These are phyloP conservation scores for Vigna mungo DNA, from an alignment of 306 rosid genomes.

Conservation along the genomic window DNA sequence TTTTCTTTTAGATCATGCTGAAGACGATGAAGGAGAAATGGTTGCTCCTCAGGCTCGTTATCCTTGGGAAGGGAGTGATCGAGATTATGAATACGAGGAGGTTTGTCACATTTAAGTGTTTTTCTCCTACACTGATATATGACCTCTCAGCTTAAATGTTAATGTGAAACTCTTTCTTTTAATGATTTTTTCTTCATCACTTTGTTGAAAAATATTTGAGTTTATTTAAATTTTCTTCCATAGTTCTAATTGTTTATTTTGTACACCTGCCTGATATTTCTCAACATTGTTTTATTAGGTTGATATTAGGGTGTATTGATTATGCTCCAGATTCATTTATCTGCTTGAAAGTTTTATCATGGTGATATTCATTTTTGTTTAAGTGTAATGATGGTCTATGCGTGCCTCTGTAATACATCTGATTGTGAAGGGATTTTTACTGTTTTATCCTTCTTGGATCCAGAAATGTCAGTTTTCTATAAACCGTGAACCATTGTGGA, in stretches of 20 bases:
- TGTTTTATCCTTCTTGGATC: slow-evolving; percentile 5
- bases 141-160: neutral
- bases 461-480: neutral
- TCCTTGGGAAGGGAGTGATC: slow-evolving; percentile 97
- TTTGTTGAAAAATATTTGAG: slow-evolving; percentile 7
- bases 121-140: neutral
- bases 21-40: slow-evolving; percentile 70
- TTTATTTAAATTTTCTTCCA: neutral
- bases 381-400: neutral
- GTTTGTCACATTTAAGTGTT: slow-evolving; percentile 44
- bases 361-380: neutral
- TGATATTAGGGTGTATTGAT: neutral
- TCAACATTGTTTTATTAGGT: neutral
- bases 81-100: slow-evolving; percentile 92
- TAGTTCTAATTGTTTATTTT: neutral
- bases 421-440: slow-evolving; percentile 3
- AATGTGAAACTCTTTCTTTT: slow-evolving; percentile 1
- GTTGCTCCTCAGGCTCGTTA: slow-evolving; percentile 51
- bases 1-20: slow-evolving; percentile 57
- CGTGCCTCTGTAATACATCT: neutral
- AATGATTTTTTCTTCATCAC: neutral
- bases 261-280: neutral
- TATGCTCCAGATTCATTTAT: neutral
- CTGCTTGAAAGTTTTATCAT: neutral
- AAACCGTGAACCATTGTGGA: neutral